Percentiles rank a stretch among this genome's conserved stretches.
These are phyloP conservation scores for Hymenoscyphus occultus DNA, from an alignment of 2,329 filamentous ascomycete species.

Conservation along the genomic window DNA sequence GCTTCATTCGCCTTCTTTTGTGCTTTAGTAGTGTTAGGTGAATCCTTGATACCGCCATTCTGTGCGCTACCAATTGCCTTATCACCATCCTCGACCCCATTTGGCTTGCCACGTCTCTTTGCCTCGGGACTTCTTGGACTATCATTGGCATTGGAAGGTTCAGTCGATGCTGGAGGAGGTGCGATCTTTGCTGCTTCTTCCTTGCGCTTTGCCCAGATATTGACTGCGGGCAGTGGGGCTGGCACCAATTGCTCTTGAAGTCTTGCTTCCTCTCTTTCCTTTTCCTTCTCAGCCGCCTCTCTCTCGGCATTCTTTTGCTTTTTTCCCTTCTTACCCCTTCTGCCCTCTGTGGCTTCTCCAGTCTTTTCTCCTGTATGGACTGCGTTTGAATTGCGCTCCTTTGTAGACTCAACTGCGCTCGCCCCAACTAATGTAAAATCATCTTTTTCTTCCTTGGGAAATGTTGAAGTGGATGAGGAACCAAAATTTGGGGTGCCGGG, in stretches of 20 bases:
- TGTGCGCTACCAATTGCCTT: constrained; percentile 32
- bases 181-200: constrained; percentile 57
- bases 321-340: constrained; percentile 33
- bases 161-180: constrained; percentile 26
- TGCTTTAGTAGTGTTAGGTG: constrained; percentile 37
- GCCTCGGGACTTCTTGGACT: constrained; percentile 34
- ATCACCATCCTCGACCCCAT: constrained; percentile 40
- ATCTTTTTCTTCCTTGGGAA: constrained; percentile 45
- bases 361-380: constrained; percentile 64
- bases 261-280: constrained; percentile 45
- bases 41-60: constrained; percentile 36
- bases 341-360: constrained; percentile 37
- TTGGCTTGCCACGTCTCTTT: constrained; percentile 41
- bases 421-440: constrained; percentile 61
- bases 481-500: constrained; percentile 54
- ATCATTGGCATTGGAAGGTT: constrained; percentile 28
- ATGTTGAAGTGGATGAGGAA: constrained; percentile 48
- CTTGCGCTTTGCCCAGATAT: constrained; percentile 80
- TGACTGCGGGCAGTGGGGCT: constrained; percentile 78
- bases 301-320: constrained; percentile 38
- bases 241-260: constrained; percentile 64
- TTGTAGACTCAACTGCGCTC: constrained; percentile 61
- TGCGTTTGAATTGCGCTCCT: constrained; percentile 62
- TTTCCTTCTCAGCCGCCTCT: constrained; percentile 51
- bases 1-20: constrained; percentile 42